These are phyloP conservation scores for Lithocarpus polystachyus DNA, from an alignment of 306 rosid genomes.

Conservation along the genomic window DNA sequence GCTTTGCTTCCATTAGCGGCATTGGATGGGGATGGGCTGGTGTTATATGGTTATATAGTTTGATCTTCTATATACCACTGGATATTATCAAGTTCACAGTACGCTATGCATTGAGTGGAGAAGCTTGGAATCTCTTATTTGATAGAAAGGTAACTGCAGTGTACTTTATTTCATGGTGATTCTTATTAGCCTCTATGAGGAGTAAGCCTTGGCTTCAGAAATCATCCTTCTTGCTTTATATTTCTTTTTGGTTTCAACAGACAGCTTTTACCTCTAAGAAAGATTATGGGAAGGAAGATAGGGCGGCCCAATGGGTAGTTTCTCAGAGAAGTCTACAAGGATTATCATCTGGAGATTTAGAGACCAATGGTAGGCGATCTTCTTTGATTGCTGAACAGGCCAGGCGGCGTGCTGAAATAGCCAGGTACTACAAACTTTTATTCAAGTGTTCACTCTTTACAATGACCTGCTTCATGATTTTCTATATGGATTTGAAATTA, in stretches of 20 bases:
- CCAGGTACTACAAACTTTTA: slow-evolving; percentile 37
- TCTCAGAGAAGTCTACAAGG: slow-evolving; percentile 81
- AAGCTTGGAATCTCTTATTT: slow-evolving; percentile 77
- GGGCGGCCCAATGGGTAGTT: slow-evolving; percentile 69
- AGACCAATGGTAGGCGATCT: slow-evolving; percentile 33
- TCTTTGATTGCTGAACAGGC: slow-evolving; percentile 67
- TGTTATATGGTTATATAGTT: slow-evolving; percentile 74
- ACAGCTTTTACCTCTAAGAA: slow-evolving; percentile 75
- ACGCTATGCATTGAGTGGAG: slow-evolving; percentile 74
- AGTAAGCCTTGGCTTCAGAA: not conserved
- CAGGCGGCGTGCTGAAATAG: slow-evolving; percentile 65
- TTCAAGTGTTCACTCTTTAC: not conserved
- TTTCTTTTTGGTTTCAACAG: slow-evolving; percentile 42
- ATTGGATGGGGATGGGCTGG: slow-evolving; percentile 97
- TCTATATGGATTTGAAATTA: not conserved
- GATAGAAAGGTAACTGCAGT: slow-evolving; percentile 58
- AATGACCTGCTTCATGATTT: not conserved
- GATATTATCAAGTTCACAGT: slow-evolving; percentile 73
- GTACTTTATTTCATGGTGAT: not conserved
- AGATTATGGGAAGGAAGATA: slow-evolving; percentile 73
- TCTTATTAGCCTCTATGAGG: not conserved
- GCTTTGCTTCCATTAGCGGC: slow-evolving; percentile 68
- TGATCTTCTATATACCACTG: slow-evolving; percentile 72
- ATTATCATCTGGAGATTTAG: slow-evolving; percentile 32
- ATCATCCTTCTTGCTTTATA: not conserved